phyloP scores from a whole-genome alignment of 352 stramenopile species.

The Hyaloperonospora brassicae region DNA sequence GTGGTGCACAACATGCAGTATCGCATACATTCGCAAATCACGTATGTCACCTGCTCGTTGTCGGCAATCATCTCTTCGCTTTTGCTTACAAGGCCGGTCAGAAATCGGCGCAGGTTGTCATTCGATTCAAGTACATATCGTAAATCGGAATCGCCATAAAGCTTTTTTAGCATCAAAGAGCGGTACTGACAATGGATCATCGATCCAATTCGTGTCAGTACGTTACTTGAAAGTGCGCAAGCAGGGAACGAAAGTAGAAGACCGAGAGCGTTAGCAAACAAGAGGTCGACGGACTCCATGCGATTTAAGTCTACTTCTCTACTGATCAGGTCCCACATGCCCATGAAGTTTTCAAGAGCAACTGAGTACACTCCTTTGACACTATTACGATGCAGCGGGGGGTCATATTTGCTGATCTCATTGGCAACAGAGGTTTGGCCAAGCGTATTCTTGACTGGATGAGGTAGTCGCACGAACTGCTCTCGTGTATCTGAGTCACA shows the following conservation, averaged over 20 bases:
- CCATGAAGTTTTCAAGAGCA: conserved; percentile 23
- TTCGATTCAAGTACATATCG: conserved; percentile 12
- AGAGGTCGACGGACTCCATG: conserved; percentile 15
- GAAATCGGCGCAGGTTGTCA: conserved; percentile 23
- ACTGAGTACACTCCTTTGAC: conserved; percentile 1
- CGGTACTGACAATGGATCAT: conserved; percentile 27
- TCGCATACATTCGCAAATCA: conserved; percentile 50
- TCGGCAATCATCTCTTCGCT: conserved; percentile 2
- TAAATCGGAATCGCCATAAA: conserved; percentile 5
- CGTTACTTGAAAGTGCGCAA: conserved; percentile 11
- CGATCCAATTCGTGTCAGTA: conserved; percentile 11
- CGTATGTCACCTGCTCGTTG: conserved; percentile 24
- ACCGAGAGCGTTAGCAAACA: conserved; percentile 19
- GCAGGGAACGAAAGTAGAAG: conserved; percentile 18
- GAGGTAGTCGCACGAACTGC: conserved; percentile 18
- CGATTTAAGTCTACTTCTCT: conserved; percentile 27
- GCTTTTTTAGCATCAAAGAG: conserved; percentile 21
- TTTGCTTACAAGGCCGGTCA: conserved; percentile 15
- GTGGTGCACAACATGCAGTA: conserved; percentile 59
- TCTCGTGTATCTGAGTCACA: conserved; percentile 71
- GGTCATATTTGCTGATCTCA: conserved; percentile 11
- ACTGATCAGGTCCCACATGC: conserved; percentile 19
- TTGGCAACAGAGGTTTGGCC: not conserved
- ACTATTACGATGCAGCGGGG: conserved; percentile 1
- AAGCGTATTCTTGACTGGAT: conserved; percentile 2